A percentile compares a stretch with the other conserved stretches of the same genome.
Conservation (phyloP, 2,329 filamentous ascomycete genomes). For the Monilinia fructigena region DNA sequence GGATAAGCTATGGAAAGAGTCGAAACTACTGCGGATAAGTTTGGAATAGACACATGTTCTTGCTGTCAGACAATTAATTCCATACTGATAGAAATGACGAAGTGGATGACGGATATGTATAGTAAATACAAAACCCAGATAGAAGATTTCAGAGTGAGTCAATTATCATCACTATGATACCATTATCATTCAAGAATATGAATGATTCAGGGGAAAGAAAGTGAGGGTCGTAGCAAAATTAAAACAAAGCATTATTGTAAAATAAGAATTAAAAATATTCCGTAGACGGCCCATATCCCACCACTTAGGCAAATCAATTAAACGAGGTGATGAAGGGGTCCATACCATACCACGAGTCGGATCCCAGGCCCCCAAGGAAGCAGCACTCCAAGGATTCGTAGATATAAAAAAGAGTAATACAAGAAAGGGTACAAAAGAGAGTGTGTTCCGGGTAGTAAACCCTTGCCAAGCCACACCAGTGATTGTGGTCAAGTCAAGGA, state of each 20-base stretch:
- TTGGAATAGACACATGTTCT: slow-evolving; percentile 7
- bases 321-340: slow-evolving; percentile 22
- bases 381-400: slow-evolving; percentile 2
- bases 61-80: slow-evolving; percentile 6
- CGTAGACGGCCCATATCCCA: neutral
- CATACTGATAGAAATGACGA: slow-evolving; percentile 4
- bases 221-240: slow-evolving; percentile 14
- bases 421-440: neutral
- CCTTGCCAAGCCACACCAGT: slow-evolving; percentile 27
- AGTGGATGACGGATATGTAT: neutral
- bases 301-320: neutral
- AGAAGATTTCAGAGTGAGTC: neutral
- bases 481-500: slow-evolving; percentile 17
- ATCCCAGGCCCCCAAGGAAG: slow-evolving; percentile 20
- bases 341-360: slow-evolving; percentile 28
- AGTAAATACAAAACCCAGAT: slow-evolving; percentile 1
- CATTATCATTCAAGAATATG: neutral
- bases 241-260: neutral
- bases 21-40: neutral
- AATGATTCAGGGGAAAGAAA: slow-evolving; percentile 16
- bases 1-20: slow-evolving; percentile 4
- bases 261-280: neutral
- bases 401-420: neutral
- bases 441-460: slow-evolving; percentile 10
- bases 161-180: neutral